These are phyloP conservation scores for Theileria parva DNA, from an alignment of 169 alveolate species.

Conservation along the genomic window DNA sequence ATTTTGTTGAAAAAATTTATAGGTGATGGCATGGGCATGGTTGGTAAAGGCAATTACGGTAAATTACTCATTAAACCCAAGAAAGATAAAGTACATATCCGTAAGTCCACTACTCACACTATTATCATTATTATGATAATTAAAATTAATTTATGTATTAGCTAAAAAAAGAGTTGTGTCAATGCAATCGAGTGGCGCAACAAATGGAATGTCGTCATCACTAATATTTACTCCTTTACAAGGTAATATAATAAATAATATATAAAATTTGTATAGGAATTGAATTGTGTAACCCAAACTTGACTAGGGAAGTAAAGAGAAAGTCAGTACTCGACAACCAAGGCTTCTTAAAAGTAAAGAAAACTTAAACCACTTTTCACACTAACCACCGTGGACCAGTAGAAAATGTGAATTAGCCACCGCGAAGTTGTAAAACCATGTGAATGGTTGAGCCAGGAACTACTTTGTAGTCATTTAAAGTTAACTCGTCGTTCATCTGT, in stretches of 20 bases:
- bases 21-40: conserved; percentile 65
- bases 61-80: conserved; percentile 46
- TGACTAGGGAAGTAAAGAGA: conserved; percentile 28
- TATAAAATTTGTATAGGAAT: conserved; percentile 38
- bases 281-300: conserved; percentile 62
- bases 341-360: conserved; percentile 56
- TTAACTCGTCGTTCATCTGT: conserved; percentile 88
- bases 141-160: background rate
- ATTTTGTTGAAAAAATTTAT: background rate
- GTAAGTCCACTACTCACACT: conserved; percentile 18
- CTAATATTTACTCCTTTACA: conserved; percentile 79
- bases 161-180: conserved; percentile 62
- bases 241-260: conserved; percentile 57
- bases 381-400: conserved; percentile 87
- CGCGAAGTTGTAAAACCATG: conserved; percentile 94
- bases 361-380: background rate
- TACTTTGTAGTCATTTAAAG: conserved; percentile 88
- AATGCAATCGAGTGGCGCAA: conserved; percentile 66
- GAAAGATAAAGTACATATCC: conserved; percentile 43
- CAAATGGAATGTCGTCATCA: conserved; percentile 79
- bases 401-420: conserved; percentile 87
- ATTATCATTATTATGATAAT: background rate
- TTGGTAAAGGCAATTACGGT: conserved; percentile 60
- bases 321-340: conserved; percentile 56
- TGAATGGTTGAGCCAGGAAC: conserved; percentile 93